Conservation (phyloP, 2,329 filamentous ascomycete species). For the Pseudocercospora crystallina region DNA sequence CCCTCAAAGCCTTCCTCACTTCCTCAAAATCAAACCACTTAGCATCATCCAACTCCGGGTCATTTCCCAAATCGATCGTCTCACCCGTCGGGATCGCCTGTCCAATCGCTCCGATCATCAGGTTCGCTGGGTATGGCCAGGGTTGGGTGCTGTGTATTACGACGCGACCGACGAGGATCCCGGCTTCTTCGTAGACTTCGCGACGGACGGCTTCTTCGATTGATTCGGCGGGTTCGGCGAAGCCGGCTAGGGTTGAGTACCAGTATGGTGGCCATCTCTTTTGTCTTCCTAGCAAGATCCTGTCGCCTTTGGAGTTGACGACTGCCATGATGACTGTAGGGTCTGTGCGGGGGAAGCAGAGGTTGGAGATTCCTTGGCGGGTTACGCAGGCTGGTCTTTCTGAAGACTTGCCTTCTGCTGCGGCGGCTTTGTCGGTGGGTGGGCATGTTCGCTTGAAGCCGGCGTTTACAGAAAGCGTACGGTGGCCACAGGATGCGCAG, state of each 20-base stretch:
- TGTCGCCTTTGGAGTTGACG: conserved; percentile 74
- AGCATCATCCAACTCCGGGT: conserved; percentile 86
- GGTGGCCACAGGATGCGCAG: conserved; percentile 84
- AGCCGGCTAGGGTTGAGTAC: conserved; percentile 77
- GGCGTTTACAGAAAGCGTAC: conserved; percentile 74
- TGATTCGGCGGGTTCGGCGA: conserved; percentile 52
- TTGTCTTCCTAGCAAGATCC: conserved; percentile 79
- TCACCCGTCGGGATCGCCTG: conserved; percentile 79
- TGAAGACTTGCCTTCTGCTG: conserved; percentile 40
- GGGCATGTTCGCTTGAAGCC: conserved; percentile 81
- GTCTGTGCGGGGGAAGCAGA: conserved; percentile 88
- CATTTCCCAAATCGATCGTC: conserved; percentile 77
- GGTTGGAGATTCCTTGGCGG: conserved; percentile 81
- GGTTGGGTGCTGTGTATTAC: conserved; percentile 54
- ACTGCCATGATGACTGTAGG: conserved; percentile 95
- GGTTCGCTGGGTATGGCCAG: conserved; percentile 55
- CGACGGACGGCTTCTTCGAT: conserved; percentile 53
- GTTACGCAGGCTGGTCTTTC: conserved; percentile 74
- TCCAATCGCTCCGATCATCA: conserved; percentile 69
- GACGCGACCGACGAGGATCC: conserved; percentile 49
- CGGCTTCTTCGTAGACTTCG: conserved; percentile 54
- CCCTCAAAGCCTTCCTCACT: conserved; percentile 69
- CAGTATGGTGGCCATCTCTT: conserved; percentile 79
- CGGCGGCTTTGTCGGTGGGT: conserved; percentile 59
- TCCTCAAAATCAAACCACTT: conserved; percentile 85